A percentile compares a stretch with the other conserved stretches of the same genome.
Evolutionary conservation across 805 yeast genomes (phyloP).

Genomic region (Ogataea siamensis): DNA sequence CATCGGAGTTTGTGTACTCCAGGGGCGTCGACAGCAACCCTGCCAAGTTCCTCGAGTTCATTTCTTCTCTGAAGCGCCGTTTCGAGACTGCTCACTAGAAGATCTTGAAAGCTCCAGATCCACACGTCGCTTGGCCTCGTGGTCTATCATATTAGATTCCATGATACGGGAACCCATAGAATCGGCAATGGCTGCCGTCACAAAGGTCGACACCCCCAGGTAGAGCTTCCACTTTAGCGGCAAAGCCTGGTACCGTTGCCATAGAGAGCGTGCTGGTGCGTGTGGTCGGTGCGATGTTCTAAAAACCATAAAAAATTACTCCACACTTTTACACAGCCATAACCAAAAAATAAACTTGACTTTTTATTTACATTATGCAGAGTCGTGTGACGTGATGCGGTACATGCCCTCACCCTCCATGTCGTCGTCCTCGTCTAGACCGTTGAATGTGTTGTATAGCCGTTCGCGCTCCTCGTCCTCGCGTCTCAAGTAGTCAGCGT

Average conservation of each 20-base stretch:
- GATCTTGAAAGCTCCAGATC: slow-evolving; percentile 24
- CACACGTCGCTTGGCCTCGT: slow-evolving; percentile 33
- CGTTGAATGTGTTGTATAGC: slow-evolving; percentile 41
- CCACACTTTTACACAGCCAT: slow-evolving; percentile 8
- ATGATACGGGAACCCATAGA: slow-evolving; percentile 28
- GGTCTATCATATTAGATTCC: slow-evolving; percentile 32
- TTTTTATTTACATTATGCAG: slow-evolving; percentile 9
- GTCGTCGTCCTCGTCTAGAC: slow-evolving; percentile 29
- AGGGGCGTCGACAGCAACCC: slow-evolving; percentile 81
- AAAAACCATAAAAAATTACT: slow-evolving; percentile 5
- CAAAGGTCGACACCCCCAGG: slow-evolving; percentile 32
- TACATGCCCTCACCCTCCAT: slow-evolving; percentile 20
- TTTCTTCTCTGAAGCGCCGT: slow-evolving; percentile 54
- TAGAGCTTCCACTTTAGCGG: slow-evolving; percentile 33
- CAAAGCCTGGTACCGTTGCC: slow-evolving; percentile 23
- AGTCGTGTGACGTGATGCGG: slow-evolving; percentile 21
- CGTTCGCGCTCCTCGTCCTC: slow-evolving; percentile 40
- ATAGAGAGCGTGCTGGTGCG: slow-evolving; percentile 1
- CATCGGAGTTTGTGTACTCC: slow-evolving; percentile 80
- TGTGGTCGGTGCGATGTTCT: slow-evolving; percentile 2
- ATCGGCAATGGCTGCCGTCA: slow-evolving; percentile 33
- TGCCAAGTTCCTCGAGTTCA: slow-evolving; percentile 69
- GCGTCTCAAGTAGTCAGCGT: slow-evolving; percentile 20
- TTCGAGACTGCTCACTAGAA: slow-evolving; percentile 8
- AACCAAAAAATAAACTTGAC: not conserved